Evolutionary conservation across 768 basidiomycete genomes (phyloP).

Genomic region (Sarcodon aspratus): DNA sequence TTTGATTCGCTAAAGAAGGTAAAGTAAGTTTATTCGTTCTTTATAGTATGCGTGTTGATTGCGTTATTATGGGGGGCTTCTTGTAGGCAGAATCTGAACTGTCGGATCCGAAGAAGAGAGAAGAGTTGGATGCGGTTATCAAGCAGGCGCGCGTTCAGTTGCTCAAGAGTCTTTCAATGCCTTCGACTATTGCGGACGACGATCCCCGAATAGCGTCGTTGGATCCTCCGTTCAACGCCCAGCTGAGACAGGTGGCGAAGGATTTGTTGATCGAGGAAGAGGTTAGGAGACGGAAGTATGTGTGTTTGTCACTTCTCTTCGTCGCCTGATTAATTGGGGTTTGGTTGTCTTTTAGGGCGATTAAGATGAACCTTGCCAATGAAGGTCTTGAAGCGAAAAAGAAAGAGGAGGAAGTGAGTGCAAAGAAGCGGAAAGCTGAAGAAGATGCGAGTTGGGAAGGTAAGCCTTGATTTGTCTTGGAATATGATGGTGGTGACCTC

Average conservation of each 20-base stretch:
- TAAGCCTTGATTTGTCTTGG: conserved; percentile 17
- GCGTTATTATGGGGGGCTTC: background rate
- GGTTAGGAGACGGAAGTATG: conserved; percentile 72
- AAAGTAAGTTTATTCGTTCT: conserved; percentile 2
- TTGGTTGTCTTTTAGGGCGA: conserved; percentile 37
- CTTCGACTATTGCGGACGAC: conserved; percentile 43
- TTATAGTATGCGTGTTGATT: background rate
- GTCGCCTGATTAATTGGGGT: conserved; percentile 1
- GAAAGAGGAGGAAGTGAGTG: conserved; percentile 75
- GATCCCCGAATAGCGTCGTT: conserved; percentile 44
- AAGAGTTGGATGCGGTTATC: conserved; percentile 72
- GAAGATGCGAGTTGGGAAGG: conserved; percentile 89
- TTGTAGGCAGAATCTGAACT: conserved; percentile 75
- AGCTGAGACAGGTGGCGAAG: conserved; percentile 63
- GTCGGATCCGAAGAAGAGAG: conserved; percentile 66
- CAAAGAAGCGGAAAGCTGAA: conserved; percentile 79
- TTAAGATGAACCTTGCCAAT: conserved; percentile 87
- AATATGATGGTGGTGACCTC: background rate
- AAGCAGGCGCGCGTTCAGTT: conserved; percentile 60
- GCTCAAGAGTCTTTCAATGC: conserved; percentile 52
- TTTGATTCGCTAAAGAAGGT: conserved; percentile 94
- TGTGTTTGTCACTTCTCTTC: conserved; percentile 1
- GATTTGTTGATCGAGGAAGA: conserved; percentile 88
- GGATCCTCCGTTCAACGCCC: conserved; percentile 54
- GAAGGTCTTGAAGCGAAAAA: conserved; percentile 88